Base-by-base conservation (phyloP, 148 eudicot genomes). In the Hydrangea macrophylla region DNA sequence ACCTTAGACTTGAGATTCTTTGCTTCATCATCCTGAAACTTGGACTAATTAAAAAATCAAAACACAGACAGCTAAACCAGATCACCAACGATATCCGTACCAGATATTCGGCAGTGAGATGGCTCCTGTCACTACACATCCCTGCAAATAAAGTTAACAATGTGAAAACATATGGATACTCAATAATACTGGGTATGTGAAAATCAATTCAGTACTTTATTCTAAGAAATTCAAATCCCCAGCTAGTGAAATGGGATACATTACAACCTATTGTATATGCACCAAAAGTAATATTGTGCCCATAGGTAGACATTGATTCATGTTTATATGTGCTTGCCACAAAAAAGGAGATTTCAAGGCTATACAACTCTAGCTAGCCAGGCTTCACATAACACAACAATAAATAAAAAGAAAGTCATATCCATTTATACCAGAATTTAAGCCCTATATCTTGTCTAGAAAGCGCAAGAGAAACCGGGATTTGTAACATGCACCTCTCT, bases 11-110 rank as follows among this genome's bases (percentile, higher is more conserved):
- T 69, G 18, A 77, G 69, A 59, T 67, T 53, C 53, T 68, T 73
- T 73, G 63, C 67, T 65, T 58, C 68, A 65, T 73, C 70, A 78
- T 69, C 80, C 75, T 74, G 76, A 68, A 50, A 62, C 33, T 69
- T 50, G 18, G 2, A 57, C 44, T 17, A 58, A 59, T 69, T 12
- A 27, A 37, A n/a, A 23, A 28, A 51, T 36, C 26, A 7, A 50
- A 59, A 7, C 40, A 35, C 25, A 30, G 51, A 60, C 20, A 7
- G 23, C 11, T 42, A 60, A 23, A 28, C 18, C 6, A 18, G 28
- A 60, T 25, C 11, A 37, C 12, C 57, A 26, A 12, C 1, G 37
- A 37, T 32, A 54, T 42, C 50, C 66, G 27, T 78, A 73, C 81
- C 70, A 58, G 42, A 58, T 55, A 61, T n/a, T 69, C 73, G 22